Evolutionary conservation across 2,329 filamentous ascomycete species (phyloP).

Genomic region (Zymoseptoria brevis): DNA sequence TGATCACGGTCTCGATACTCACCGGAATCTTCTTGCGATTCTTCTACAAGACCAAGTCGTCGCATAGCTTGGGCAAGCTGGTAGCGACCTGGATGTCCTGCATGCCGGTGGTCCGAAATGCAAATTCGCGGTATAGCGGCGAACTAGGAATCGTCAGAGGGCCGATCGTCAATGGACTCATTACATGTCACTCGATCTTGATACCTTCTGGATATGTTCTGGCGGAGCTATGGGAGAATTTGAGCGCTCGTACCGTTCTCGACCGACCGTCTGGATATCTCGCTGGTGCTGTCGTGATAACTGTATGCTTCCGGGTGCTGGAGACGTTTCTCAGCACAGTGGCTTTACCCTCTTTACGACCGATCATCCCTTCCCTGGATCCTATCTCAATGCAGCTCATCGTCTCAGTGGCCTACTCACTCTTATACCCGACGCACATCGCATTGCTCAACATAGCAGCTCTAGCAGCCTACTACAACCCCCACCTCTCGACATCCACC

Average conservation of each 20-base stretch:
- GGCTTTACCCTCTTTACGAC: neutral
- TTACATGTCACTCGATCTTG: constrained; percentile 56
- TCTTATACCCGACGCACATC: neutral
- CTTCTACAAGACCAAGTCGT: neutral
- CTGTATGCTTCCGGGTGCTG: neutral
- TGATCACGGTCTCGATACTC: constrained; percentile 33
- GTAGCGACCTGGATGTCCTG: constrained; percentile 61
- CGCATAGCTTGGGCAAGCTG: neutral
- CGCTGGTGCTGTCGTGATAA: constrained; percentile 2
- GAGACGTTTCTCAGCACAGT: neutral
- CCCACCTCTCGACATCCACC: constrained; percentile 56
- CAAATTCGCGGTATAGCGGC: constrained; percentile 60
- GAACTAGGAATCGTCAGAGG: constrained; percentile 61
- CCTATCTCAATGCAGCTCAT: neutral
- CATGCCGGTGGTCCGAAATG: constrained; percentile 64
- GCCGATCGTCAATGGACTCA: constrained; percentile 63
- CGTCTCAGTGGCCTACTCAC: neutral
- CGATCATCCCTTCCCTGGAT: neutral
- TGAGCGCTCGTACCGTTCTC: constrained; percentile 28
- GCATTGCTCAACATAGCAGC: constrained; percentile 60
- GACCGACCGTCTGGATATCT: neutral
- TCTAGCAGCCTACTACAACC: constrained; percentile 51
- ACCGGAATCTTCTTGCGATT: neutral
- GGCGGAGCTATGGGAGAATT: constrained; percentile 8
- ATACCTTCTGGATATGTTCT: constrained; percentile 34